Evolutionary conservation across 192 early-diverging fungal species (phyloP), one percentile per base, ranked within the genome.

Genomic region (Coemansia pectinata): DNA sequence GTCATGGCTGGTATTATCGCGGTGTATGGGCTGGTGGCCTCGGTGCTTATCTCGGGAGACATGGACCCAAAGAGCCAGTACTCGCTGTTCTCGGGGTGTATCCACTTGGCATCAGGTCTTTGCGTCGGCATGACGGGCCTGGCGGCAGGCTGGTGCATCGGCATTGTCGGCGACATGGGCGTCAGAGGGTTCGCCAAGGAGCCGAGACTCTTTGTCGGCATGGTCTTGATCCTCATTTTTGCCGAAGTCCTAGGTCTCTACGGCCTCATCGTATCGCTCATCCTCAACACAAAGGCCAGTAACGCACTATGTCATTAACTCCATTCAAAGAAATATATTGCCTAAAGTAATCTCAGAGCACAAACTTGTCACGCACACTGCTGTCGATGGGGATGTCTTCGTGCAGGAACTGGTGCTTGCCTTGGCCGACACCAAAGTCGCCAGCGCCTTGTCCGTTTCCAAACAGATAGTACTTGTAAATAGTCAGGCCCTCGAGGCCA

Each of bases 1-100:
- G 93, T 99, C 77, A 99, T 99, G 98, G 92, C 95, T 66, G 96
- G 96, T 90, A 99, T 99, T 77, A 90, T 99, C 83, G 95, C 91
- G 34, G 94, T 99, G 53, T 99, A 99, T 87, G 98, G 98, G 59
- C 88, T 99, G 21, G 96, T 99, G 9, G 94, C 98, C 36, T 87
- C 94, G 50, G 97, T 99, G 62, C 83, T 99, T 69, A 90, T 98
- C 70, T 87, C 86, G 44, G 91, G 93, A 70, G 85, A 87, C 68
- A 79, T 83, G 72, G 67, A 80, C 36, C 63, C 71, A 9, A 77
- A 73, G 47, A 52, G 63, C 23, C 65, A 72, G 38, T 84, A 84
- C 74, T 85, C 79, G 70, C 66, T 85, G 63, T 81, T 84, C 36
- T 78, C 76, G 57, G 94, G 93, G 1, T 95, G 96, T 76, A 87